Percentiles rank a stretch among this genome's conserved stretches.
Conservation (phyloP, 2,329 filamentous ascomycete species). For the Aspergillus phoenicis region DNA sequence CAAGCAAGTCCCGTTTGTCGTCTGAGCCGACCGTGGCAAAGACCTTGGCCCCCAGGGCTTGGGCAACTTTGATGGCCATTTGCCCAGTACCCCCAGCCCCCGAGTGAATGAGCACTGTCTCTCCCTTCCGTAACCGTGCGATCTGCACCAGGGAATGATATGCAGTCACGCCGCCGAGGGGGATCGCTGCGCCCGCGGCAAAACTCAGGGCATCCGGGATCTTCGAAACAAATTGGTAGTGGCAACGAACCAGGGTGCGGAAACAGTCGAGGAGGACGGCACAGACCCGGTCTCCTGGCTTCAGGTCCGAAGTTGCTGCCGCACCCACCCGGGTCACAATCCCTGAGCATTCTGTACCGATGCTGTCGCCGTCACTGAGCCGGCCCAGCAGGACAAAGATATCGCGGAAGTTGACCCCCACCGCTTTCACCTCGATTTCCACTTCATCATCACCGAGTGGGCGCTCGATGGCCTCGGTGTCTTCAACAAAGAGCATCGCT, state of each 20-base stretch:
- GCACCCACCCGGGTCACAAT: not conserved
- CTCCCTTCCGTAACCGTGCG: constrained; percentile 22
- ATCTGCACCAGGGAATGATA: constrained; percentile 20
- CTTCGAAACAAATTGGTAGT: not conserved
- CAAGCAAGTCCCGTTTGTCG: constrained; percentile 29
- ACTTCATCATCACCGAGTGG: not conserved
- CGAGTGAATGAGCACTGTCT: constrained; percentile 31
- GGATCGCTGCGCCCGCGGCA: not conserved
- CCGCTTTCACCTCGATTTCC: not conserved
- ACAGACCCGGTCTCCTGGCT: not conserved
- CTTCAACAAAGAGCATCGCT: constrained; percentile 21
- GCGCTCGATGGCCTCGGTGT: not conserved
- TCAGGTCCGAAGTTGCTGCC: not conserved
- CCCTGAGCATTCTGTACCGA: not conserved
- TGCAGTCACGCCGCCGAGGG: constrained; percentile 18
- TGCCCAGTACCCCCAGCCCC: constrained; percentile 34
- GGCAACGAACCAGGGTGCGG: not conserved
- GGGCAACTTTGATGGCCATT: constrained; percentile 29
- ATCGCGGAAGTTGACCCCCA: not conserved
- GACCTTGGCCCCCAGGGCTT: constrained; percentile 26
- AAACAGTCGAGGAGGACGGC: not conserved
- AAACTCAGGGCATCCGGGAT: not conserved
- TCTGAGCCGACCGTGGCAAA: constrained; percentile 30
- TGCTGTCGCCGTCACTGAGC: not conserved
- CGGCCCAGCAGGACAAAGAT: not conserved